Percentiles rank a stretch among this genome's conserved stretches.
phyloP scores from a whole-genome alignment of 768 basidiomycete genomes.

The Boletus reticulatus region DNA sequence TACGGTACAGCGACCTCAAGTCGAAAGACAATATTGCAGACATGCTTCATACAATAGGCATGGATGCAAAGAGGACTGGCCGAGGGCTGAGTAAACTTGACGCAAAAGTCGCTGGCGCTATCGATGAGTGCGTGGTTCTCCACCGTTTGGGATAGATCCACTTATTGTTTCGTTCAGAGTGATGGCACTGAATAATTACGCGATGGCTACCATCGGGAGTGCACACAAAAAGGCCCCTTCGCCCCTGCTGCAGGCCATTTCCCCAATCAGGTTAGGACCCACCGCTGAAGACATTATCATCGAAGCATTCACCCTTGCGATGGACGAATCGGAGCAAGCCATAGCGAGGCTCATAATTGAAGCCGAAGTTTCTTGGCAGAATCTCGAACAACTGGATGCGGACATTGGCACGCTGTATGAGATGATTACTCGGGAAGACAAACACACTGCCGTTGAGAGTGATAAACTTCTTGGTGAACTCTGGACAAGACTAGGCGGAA shows the following conservation, averaged over 20 bases:
- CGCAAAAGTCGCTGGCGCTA: constrained; percentile 67
- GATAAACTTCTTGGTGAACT: constrained; percentile 59
- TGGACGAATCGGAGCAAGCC: constrained; percentile 53
- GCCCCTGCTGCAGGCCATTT: constrained; percentile 34
- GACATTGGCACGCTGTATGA: constrained; percentile 56
- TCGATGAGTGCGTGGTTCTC: constrained; percentile 58
- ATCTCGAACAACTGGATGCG: constrained; percentile 63
- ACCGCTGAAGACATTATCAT: constrained; percentile 46
- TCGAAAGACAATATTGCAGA: constrained; percentile 57
- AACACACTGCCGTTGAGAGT: constrained; percentile 40
- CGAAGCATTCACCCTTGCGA: constrained; percentile 58
- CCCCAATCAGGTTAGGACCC: constrained; percentile 37
- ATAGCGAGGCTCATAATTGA: constrained; percentile 64
- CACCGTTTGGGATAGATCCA: background rate
- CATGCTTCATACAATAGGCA: constrained; percentile 50
- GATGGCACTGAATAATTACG: constrained; percentile 73
- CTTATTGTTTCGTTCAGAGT: constrained; percentile 42
- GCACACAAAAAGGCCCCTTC: constrained; percentile 30
- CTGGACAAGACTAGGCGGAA: constrained; percentile 71
- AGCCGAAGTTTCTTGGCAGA: constrained; percentile 53
- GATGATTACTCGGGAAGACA: constrained; percentile 57
- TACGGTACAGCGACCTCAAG: constrained; percentile 60
- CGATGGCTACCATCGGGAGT: constrained; percentile 52
- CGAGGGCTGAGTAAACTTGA: constrained; percentile 60
- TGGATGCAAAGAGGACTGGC: constrained; percentile 59